A percentile compares a stretch with the other conserved stretches of the same genome.
Conservation (phyloP, 768 basidiomycete species). For the Nevesoporus exiguus region DNA sequence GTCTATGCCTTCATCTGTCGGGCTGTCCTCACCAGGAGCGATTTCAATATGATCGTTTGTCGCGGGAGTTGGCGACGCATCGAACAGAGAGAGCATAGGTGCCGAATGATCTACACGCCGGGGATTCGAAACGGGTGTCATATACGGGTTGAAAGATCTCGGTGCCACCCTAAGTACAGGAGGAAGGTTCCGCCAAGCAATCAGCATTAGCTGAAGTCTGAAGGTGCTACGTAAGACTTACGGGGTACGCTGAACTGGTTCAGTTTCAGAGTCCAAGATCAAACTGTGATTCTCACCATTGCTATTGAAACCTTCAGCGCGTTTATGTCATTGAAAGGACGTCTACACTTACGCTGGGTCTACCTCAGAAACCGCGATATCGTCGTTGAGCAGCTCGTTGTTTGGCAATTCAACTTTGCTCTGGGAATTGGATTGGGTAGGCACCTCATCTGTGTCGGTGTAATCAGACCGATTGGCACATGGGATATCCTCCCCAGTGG, state of each 20-base stretch:
- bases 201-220: background rate
- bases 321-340: background rate
- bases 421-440: background rate
- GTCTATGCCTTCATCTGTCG: background rate
- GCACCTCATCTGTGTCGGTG: background rate
- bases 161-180: constrained; percentile 9
- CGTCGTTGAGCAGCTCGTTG: too few species aligned
- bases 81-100: background rate
- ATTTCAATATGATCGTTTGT: background rate
- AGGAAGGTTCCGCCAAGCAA: background rate
- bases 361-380: background rate
- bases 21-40: background rate
- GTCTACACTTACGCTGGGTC: constrained; percentile 10
- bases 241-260: constrained; percentile 17
- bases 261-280: background rate
- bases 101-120: constrained; percentile 2
- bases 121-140: constrained; percentile 28
- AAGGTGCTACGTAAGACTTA: constrained; percentile 4
- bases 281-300: background rate
- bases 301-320: background rate
- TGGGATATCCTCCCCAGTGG: background rate
- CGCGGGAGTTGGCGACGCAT: constrained; percentile 7
- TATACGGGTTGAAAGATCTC: constrained; percentile 21
- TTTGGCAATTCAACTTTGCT: background rate
- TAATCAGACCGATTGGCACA: background rate